These are phyloP conservation scores for Nitzschia sp. DNA, from an alignment of 108 stramenopile species.

Conservation along the genomic window DNA sequence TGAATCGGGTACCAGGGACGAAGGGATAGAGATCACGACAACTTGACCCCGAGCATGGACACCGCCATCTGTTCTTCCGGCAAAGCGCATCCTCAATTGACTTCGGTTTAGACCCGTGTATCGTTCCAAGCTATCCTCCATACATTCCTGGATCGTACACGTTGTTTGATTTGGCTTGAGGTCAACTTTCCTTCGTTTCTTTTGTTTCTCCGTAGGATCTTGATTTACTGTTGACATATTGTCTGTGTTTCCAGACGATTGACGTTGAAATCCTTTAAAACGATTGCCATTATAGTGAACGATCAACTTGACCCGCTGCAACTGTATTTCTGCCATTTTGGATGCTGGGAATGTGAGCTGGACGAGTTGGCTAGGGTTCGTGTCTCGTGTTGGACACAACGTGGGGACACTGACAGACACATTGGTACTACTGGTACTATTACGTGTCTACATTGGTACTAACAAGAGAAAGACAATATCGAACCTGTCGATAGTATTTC, in stretches of 20 bases:
- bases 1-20: neutral
- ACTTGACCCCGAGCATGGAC: conserved; percentile 84
- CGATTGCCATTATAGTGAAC: conserved; percentile 72
- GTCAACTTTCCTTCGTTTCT: conserved; percentile 37
- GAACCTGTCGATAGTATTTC: too few species aligned
- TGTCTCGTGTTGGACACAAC: too few species aligned
- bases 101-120: conserved; percentile 17
- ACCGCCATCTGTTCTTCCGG: conserved; percentile 78
- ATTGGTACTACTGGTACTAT: too few species aligned
- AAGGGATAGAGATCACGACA: conserved; percentile 63
- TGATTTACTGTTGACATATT: neutral
- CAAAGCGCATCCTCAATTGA: conserved; percentile 55
- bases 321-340: neutral
- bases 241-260: conserved; percentile 30
- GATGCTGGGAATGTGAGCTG: too few species aligned
- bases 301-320: conserved; percentile 45
- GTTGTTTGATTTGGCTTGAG: neutral
- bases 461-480: too few species aligned
- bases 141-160: conserved; percentile 61
- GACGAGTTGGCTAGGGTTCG: too few species aligned
- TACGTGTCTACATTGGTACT: too few species aligned
- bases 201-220: conserved; percentile 4
- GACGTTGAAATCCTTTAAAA: conserved; percentile 79
- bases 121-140: conserved; percentile 61
- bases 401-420: too few species aligned